Evolutionary conservation across 331 rosid genomes (phyloP).

Genomic region (Cydonia oblonga): DNA sequence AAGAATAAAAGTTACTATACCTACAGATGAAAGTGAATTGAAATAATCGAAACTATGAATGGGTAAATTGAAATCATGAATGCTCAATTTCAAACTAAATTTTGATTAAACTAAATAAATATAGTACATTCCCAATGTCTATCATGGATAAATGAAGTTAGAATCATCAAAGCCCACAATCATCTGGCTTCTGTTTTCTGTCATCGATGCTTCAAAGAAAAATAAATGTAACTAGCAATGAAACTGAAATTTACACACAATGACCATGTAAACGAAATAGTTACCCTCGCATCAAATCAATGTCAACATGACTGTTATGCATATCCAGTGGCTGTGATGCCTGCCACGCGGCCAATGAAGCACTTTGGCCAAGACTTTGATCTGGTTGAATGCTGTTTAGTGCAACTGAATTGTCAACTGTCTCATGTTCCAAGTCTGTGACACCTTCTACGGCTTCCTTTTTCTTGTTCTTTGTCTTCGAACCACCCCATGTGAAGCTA

Average conservation of each 20-base stretch:
- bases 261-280: slow-evolving; percentile 7
- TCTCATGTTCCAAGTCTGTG: slow-evolving; percentile 44
- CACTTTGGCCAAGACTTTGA: slow-evolving; percentile 45
- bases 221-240: slow-evolving; percentile 32
- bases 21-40: not conserved
- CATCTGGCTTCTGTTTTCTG: slow-evolving; percentile 23
- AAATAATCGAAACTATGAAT: not conserved
- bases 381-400: slow-evolving; percentile 30
- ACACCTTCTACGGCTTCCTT: slow-evolving; percentile 42
- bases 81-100: slow-evolving; percentile 18
- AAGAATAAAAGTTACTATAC: not conserved
- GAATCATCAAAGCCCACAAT: too few species aligned
- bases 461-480: slow-evolving; percentile 58
- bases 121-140: slow-evolving; percentile 35
- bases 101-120: slow-evolving; percentile 25
- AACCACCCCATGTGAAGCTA: slow-evolving; percentile 81
- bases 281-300: slow-evolving; percentile 96
- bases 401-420: slow-evolving; percentile 40
- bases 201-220: slow-evolving; percentile 10
- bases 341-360: slow-evolving; percentile 63
- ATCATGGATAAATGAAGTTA: slow-evolving; percentile 26
- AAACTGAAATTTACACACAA: slow-evolving; percentile 29
- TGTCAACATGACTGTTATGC: slow-evolving; percentile 65
- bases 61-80: slow-evolving; percentile 6
- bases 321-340: slow-evolving; percentile 59